Conservation (phyloP, 148 eudicot genomes). For the Rhododendron ovatum region DNA sequence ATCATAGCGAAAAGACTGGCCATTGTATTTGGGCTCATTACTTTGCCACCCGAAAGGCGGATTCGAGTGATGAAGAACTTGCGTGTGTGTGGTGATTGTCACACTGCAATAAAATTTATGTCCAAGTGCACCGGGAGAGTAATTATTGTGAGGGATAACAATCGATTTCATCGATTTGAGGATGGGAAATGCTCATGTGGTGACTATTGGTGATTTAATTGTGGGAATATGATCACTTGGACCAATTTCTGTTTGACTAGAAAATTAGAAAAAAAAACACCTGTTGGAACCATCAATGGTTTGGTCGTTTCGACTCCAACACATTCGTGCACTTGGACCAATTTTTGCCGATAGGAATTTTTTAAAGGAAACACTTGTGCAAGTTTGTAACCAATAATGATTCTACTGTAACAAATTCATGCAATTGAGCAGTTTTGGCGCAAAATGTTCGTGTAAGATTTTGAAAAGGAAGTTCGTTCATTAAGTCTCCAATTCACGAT, state of each 20-base stretch:
- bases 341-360: not conserved
- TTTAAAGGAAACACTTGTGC: not conserved
- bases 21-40: constrained; percentile 70
- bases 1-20: constrained; percentile 89
- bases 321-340: not conserved
- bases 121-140: constrained; percentile 65
- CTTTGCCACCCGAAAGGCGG: constrained; percentile 56
- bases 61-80: constrained; percentile 88
- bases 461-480: not conserved
- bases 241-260: not conserved
- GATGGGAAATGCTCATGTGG: constrained; percentile 81
- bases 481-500: not conserved
- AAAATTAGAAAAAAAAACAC: not conserved
- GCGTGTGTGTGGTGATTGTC: constrained; percentile 93
- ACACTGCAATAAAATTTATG: constrained; percentile 78
- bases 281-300: no score
- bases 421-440: not conserved
- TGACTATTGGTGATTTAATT: constrained; percentile 67
- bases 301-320: not conserved
- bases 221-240: not conserved
- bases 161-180: constrained; percentile 57
- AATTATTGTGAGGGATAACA: constrained; percentile 62
- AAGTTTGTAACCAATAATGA: not conserved
- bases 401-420: not conserved
- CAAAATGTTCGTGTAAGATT: not conserved